These are phyloP conservation scores for Penicillium waksmanii DNA, from an alignment of 495 filamentous ascomycete species.

Conservation along the genomic window DNA sequence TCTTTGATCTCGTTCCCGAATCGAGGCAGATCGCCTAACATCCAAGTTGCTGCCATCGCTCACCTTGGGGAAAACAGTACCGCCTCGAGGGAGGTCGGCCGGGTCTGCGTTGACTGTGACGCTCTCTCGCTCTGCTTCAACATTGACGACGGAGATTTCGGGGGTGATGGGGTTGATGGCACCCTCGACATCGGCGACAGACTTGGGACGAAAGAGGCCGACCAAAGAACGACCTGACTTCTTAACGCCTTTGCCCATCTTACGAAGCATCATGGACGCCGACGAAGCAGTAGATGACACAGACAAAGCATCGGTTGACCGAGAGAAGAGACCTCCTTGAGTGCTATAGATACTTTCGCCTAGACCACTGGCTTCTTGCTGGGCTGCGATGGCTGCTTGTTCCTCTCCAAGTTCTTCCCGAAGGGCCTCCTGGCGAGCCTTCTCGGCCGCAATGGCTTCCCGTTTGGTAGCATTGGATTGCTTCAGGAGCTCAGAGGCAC, in stretches of 20 bases:
- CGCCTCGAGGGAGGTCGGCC: slow-evolving; percentile 68
- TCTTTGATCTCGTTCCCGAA: slow-evolving; percentile 50
- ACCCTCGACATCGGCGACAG: slow-evolving; percentile 76
- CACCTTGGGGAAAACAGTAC: slow-evolving; percentile 86
- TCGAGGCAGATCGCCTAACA: slow-evolving; percentile 31
- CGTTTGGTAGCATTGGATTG: slow-evolving; percentile 61
- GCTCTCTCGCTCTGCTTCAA: slow-evolving; percentile 87
- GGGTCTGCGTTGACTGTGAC: slow-evolving; percentile 78
- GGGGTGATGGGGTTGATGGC: slow-evolving; percentile 62
- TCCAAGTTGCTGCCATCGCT: slow-evolving; percentile 56
- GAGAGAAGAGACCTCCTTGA: slow-evolving; percentile 80
- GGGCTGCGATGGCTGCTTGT: slow-evolving; percentile 85
- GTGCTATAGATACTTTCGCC: slow-evolving; percentile 94
- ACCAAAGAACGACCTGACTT: slow-evolving; percentile 87
- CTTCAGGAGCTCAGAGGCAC: slow-evolving; percentile 87
- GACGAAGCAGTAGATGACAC: slow-evolving; percentile 98
- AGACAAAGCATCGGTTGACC: slow-evolving; percentile 95
- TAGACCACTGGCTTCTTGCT: slow-evolving; percentile 88
- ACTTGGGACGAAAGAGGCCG: slow-evolving; percentile 94
- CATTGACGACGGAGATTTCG: slow-evolving; percentile 91
- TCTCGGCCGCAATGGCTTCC: slow-evolving; percentile 60
- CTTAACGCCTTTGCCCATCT: slow-evolving; percentile 99
- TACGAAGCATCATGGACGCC: slow-evolving; percentile 97
- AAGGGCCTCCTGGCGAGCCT: slow-evolving; percentile 70
- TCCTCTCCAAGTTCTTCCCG: slow-evolving; percentile 78